These are phyloP conservation scores for Didymella arachidicola DNA, from an alignment of 2,329 filamentous ascomycete genomes.

Conservation along the genomic window DNA sequence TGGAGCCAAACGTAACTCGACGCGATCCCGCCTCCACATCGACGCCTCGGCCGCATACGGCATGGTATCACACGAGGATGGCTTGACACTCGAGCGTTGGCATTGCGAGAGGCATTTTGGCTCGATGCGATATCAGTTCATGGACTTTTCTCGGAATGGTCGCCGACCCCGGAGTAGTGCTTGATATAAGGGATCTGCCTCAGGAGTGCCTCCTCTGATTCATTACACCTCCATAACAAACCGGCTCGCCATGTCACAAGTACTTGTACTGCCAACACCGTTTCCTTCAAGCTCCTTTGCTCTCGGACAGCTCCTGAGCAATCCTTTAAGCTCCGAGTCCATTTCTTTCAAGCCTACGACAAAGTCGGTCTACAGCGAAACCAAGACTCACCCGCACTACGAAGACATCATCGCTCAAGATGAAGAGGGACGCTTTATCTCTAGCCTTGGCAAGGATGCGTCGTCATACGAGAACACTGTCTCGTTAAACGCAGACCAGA, in stretches of 20 bases:
- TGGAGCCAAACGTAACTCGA: slow-evolving; percentile 13
- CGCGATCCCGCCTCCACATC: slow-evolving; percentile 19
- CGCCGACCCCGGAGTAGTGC: slow-evolving; percentile 5
- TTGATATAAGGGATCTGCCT: slow-evolving; percentile 2
- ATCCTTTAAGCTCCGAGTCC: slow-evolving; percentile 31
- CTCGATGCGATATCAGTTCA: slow-evolving; percentile 15
- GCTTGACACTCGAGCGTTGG: slow-evolving; percentile 20
- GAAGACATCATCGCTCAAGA: slow-evolving; percentile 31
- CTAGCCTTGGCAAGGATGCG: slow-evolving; percentile 10
- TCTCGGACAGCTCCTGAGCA: slow-evolving; percentile 41
- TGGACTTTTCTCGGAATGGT: slow-evolving; percentile 6
- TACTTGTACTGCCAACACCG: slow-evolving; percentile 36
- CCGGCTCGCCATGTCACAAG: slow-evolving; percentile 29
- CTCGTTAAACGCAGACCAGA: slow-evolving; percentile 30
- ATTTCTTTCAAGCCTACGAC: slow-evolving; percentile 26
- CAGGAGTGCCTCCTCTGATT: slow-evolving; percentile 1
- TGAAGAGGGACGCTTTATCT: slow-evolving; percentile 32
- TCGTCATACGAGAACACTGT: slow-evolving; percentile 23
- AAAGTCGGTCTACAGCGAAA: slow-evolving; percentile 16
- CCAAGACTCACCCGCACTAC: slow-evolving; percentile 22
- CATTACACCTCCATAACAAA: slow-evolving; percentile 1
- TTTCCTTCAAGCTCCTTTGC: slow-evolving; percentile 31
- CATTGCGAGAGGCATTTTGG: slow-evolving; percentile 1
- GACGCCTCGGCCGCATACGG: slow-evolving; percentile 17
- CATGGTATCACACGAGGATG: slow-evolving; percentile 22